A percentile compares a stretch with the other conserved stretches of the same genome.
Conservation (phyloP, 2,329 filamentous ascomycete species). For the Conoideocrella luteorostrata region DNA sequence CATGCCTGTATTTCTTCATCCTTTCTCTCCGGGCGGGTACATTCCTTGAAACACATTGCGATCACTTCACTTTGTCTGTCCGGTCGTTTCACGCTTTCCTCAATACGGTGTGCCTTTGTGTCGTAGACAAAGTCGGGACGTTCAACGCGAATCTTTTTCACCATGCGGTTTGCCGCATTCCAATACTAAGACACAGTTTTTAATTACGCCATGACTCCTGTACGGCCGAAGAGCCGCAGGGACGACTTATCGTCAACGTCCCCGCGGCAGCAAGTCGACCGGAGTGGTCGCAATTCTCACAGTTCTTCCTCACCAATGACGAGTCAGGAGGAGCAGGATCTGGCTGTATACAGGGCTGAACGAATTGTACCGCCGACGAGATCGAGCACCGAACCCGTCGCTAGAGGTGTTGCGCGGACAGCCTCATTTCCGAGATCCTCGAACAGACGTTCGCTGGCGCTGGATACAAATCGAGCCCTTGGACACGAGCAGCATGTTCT, state of each 20-base stretch:
- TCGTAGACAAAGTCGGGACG: no score
- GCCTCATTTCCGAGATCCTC: conserved; percentile 6
- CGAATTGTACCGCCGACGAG: conserved; percentile 5
- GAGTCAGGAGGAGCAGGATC: background rate
- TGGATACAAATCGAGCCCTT: conserved; percentile 1
- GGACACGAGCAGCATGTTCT: conserved; percentile 15
- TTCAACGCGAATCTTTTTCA: background rate
- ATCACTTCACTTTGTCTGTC: conserved; percentile 2
- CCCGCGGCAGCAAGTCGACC: conserved; percentile 9
- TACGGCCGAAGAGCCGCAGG: conserved; percentile 12
- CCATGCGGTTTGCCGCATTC: conserved; percentile 5
- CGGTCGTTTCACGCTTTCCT: background rate
- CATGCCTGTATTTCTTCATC: no score
- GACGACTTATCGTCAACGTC: conserved; percentile 6
- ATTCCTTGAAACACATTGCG: no score
- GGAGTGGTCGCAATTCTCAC: background rate
- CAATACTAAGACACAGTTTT: conserved; percentile 18
- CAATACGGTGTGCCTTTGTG: background rate
- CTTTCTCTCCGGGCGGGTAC: no score
- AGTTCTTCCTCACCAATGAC: background rate
- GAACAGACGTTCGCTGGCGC: conserved; percentile 8
- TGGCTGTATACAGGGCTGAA: background rate
- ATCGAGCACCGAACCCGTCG: conserved; percentile 8
- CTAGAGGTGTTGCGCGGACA: background rate
- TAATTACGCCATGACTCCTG: conserved; percentile 19